Conservation (phyloP, 1,284 basidiomycete species). For the Cryptococcus sp. region DNA sequence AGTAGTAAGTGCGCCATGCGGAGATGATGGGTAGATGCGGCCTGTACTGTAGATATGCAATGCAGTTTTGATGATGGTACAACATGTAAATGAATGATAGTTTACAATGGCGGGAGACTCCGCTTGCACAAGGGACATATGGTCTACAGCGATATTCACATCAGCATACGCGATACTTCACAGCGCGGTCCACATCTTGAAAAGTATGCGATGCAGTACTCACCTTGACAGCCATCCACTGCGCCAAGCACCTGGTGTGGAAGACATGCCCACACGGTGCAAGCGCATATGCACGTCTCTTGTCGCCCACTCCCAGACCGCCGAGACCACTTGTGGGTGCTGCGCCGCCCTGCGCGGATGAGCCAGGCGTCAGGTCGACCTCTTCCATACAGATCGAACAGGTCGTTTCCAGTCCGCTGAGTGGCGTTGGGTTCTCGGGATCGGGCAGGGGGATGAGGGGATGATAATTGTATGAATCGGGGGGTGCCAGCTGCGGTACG, state of each 20-base stretch:
- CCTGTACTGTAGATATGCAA: too few relatives aligned
- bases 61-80: too few relatives aligned
- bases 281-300: slow-evolving; percentile 72
- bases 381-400: slow-evolving; percentile 90
- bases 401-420: slow-evolving; percentile 63
- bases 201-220: slow-evolving; percentile 12
- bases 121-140: slow-evolving; percentile 86
- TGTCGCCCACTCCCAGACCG: slow-evolving; percentile 42
- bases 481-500: slow-evolving; percentile 60
- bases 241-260: slow-evolving; percentile 76
- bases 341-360: slow-evolving; percentile 32
- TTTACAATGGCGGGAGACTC: slow-evolving; percentile 70
- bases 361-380: slow-evolving; percentile 55
- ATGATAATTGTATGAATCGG: slow-evolving; percentile 78
- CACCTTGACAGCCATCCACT: slow-evolving; percentile 90
- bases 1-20: too few relatives aligned
- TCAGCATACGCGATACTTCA: background rate
- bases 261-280: slow-evolving; percentile 88
- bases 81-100: background rate
- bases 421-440: slow-evolving; percentile 65
- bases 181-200: background rate
- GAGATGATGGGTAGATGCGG: too few relatives aligned
- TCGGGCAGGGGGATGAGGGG: slow-evolving; percentile 71
- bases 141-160: slow-evolving; percentile 58
- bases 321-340: slow-evolving; percentile 1